Percentiles rank a stretch among this genome's conserved stretches.
Conservation (phyloP, 75 land plant species). For the Sequoiadendron giganteum region DNA sequence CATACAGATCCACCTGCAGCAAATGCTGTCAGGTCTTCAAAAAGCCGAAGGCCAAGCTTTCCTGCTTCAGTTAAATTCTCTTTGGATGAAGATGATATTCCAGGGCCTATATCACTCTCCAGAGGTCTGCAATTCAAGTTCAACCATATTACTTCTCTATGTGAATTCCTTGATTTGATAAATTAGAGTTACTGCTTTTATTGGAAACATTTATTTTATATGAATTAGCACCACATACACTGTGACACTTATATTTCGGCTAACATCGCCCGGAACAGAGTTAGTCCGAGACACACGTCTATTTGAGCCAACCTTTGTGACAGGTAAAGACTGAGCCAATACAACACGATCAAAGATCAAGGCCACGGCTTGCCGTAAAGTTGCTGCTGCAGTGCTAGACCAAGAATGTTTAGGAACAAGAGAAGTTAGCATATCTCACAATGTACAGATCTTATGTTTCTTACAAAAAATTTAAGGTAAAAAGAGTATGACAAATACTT, state of each 20-base stretch:
- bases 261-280: slow-evolving; percentile 82
- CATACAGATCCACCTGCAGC: slow-evolving; percentile 99
- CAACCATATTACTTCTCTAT: not conserved
- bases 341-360: slow-evolving; percentile 88
- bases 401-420: not conserved
- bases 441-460: not conserved
- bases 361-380: slow-evolving; percentile 96
- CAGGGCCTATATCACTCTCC: slow-evolving; percentile 35
- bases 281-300: slow-evolving; percentile 57
- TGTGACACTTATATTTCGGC: slow-evolving; percentile 58
- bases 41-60: slow-evolving; percentile 80
- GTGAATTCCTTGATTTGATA: not conserved
- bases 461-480: not conserved
- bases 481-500: slow-evolving; percentile 50
- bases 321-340: slow-evolving; percentile 71
- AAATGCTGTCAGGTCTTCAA: slow-evolving; percentile 97
- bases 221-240: slow-evolving; percentile 55
- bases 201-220: not conserved
- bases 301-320: slow-evolving; percentile 45
- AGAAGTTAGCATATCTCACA: slow-evolving; percentile 8
- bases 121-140: slow-evolving; percentile 40
- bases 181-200: not conserved
- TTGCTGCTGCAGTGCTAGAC: slow-evolving; percentile 96
- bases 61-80: slow-evolving; percentile 62
- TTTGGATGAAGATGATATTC: slow-evolving; percentile 28